These are phyloP conservation scores for Capsaspora owczarzaki DNA, from an alignment of 78 protist species.

Conservation along the genomic window DNA sequence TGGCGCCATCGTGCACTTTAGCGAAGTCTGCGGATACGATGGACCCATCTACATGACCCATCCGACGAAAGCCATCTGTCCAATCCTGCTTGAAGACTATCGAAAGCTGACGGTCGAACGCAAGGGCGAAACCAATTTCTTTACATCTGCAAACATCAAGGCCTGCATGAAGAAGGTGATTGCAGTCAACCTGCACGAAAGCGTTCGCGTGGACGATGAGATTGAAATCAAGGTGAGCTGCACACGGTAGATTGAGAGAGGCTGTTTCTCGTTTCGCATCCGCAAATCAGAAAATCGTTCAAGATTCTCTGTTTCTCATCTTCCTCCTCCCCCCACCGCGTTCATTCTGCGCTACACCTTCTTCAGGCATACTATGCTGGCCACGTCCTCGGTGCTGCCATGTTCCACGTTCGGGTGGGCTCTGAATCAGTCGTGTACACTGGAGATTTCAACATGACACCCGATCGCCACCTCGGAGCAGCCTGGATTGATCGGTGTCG, in stretches of 20 bases:
- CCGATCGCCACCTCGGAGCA: conserved; percentile 75
- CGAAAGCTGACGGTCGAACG: conserved; percentile 63
- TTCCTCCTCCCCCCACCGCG: too few species aligned
- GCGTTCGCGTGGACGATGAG: conserved; percentile 69
- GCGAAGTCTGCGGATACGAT: conserved; percentile 53
- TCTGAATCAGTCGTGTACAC: conserved; percentile 84
- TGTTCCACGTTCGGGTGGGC: conserved; percentile 80
- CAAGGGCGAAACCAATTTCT: conserved; percentile 67
- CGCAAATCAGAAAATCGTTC: too few species aligned
- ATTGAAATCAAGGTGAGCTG: conserved; percentile 76
- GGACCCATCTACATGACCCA: conserved; percentile 92
- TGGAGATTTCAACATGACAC: conserved; percentile 93
- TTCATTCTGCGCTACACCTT: too few species aligned
- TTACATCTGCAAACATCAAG: conserved; percentile 67
- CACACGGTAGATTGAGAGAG: too few species aligned
- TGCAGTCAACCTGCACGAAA: conserved; percentile 59
- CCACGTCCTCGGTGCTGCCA: conserved; percentile 96
- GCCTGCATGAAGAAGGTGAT: conserved; percentile 72
- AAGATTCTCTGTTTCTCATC: too few species aligned
- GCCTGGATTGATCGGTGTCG: conserved; percentile 54
- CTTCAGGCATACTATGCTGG: conserved; percentile 79
- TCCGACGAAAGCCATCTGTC: conserved; percentile 89
- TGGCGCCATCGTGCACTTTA: too few species aligned
- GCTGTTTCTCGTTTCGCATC: too few species aligned
- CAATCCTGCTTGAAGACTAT: conserved; percentile 83